phyloP scores from a whole-genome alignment of 371 early-diverging fungal species.

The Dinochytrium kinnereticum region DNA sequence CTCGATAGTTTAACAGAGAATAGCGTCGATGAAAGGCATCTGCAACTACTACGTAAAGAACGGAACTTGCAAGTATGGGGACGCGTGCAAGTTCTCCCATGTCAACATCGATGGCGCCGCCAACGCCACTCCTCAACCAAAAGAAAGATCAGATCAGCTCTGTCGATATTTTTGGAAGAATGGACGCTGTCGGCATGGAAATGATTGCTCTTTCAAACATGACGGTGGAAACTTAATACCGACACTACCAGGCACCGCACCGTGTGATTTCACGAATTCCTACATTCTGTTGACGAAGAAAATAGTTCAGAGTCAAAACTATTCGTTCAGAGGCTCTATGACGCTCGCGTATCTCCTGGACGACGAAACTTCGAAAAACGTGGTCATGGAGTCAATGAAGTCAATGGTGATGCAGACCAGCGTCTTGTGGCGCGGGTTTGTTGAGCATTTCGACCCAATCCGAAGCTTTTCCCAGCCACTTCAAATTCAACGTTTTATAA shows the following conservation, averaged over 20 bases:
- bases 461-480: background rate
- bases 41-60: too few relatives aligned
- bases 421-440: background rate
- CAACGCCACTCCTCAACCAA: background rate
- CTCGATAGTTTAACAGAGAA: too few relatives aligned
- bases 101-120: background rate
- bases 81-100: background rate
- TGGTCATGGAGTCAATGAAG: background rate
- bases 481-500: background rate
- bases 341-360: background rate
- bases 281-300: background rate
- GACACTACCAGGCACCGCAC: too few relatives aligned
- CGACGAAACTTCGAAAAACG: background rate
- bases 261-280: background rate
- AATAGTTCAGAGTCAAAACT: background rate
- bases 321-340: background rate
- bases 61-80: background rate
- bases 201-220: too few relatives aligned
- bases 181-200: too few relatives aligned
- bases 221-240: too few relatives aligned
- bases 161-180: too few relatives aligned
- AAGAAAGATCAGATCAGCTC: background rate
- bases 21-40: too few relatives aligned
- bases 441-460: background rate
- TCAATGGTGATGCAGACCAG: background rate